Evolutionary conservation across 2,329 filamentous ascomycete species (phyloP), one percentile per base, ranked within the genome.

Genomic region (Niveomyces coronatus): DNA sequence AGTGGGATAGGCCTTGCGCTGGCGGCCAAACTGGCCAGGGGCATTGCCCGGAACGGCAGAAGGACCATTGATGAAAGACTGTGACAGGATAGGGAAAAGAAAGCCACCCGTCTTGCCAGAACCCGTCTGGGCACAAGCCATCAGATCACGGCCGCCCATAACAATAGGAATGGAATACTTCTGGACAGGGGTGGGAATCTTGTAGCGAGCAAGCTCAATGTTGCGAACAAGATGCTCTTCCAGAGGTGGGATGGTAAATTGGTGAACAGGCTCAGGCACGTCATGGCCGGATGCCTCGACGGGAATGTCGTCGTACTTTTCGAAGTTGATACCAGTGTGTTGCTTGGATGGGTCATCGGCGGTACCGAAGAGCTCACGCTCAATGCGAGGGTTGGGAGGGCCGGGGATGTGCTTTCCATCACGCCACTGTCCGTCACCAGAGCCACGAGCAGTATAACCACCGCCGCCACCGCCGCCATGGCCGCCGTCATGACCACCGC

Each of bases 31-130:
- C 63, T 79, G 82, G 41, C 79, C 78, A 48, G 69, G 70, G 49
- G 77, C 75, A 46, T 68, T 63, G 44, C 71, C 68, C 33, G 85
- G 83, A 39, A 74, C 59, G 40, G 75, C 52, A 41, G 82, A 88
- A 32, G 91, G 91, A 23, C 91, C 91, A 53, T 79, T 86, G 57
- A 85, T 74, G 73, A 88, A 96, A 38, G 89, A 86, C 67, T 98
- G 89, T n/a, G 91, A 95, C 35, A 98, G 76, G 49, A 98, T 96
- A 43, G 91, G 91, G 74, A 98, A 98, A 47, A 98, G 71, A 78
- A 98, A 98, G 74, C 91, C 91, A 71, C 91, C 91, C 61, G 91
- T 98, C 78, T 98, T 98, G 74, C 91, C 91, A 56, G 91, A 98
- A 81, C 89, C 91, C 52, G 91, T 98, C 75, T 98, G 91, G 54